Evolutionary conservation across 345 rosid species (phyloP).

Genomic region (Psidium friedrichsthalianum): DNA sequence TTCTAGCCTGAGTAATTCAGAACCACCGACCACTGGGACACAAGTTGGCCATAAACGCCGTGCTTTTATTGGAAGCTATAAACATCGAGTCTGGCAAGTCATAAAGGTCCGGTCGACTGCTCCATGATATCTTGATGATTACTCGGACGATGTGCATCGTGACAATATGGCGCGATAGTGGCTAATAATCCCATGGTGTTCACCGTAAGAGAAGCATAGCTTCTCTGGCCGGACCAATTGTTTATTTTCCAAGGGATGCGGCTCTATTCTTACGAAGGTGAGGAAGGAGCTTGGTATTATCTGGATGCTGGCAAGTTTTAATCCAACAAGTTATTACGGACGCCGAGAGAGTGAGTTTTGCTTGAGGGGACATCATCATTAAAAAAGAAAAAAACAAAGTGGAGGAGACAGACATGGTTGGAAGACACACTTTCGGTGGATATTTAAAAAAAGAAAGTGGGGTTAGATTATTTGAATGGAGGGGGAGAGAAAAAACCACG

Average conservation of each 20-base stretch:
- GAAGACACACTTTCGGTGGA: too few species aligned
- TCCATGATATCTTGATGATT: slow-evolving; percentile 98
- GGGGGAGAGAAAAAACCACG: too few species aligned
- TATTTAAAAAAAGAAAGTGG: too few species aligned
- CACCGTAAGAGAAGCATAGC: slow-evolving; percentile 96
- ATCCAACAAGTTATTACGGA: too few species aligned
- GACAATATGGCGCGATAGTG: slow-evolving; percentile 99
- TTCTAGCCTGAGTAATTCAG: slow-evolving; percentile 49
- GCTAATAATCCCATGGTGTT: slow-evolving; percentile 94
- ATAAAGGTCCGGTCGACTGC: slow-evolving; percentile 98
- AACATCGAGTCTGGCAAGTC: slow-evolving; percentile 95
- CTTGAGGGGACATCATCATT: too few species aligned
- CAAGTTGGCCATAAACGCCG: slow-evolving; percentile 81
- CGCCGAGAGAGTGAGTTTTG: too few species aligned
- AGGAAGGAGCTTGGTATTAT: too few species aligned
- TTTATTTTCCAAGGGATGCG: slow-evolving; percentile 90
- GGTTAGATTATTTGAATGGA: too few species aligned
- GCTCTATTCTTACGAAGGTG: slow-evolving; percentile 98
- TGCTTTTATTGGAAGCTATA: slow-evolving; percentile 96
- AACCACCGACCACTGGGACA: slow-evolving; percentile 61
- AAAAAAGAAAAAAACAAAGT: too few species aligned
- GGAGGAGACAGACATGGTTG: too few species aligned
- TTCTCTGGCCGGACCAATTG: slow-evolving; percentile 98
- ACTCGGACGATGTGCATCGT: slow-evolving; percentile 71
- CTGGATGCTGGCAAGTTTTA: too few species aligned